Conservation (phyloP, 202 grass and related monocot species). For the Dendrocalamus latiflorus region DNA sequence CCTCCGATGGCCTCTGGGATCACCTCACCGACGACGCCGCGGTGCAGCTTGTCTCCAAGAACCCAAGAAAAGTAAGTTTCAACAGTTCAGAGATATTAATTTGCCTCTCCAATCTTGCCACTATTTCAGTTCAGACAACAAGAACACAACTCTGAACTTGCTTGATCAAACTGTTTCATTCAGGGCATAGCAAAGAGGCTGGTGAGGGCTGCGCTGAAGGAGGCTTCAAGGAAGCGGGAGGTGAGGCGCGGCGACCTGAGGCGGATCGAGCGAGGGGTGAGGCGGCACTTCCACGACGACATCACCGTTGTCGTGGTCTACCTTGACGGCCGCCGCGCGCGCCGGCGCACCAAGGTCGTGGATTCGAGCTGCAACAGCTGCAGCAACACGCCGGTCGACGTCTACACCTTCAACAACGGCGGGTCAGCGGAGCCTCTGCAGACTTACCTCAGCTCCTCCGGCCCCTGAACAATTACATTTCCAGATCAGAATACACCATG, state of each 20-base stretch:
- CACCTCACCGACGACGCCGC: slow-evolving; percentile 46
- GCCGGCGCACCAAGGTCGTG: not conserved
- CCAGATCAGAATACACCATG: not conserved
- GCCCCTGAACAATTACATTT: not conserved
- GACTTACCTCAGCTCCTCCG: not conserved
- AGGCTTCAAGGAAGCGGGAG: slow-evolving; percentile 51
- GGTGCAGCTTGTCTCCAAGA: slow-evolving; percentile 48
- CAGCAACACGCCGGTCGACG: slow-evolving; percentile 37
- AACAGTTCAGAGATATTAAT: not conserved
- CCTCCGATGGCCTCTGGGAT: slow-evolving; percentile 61
- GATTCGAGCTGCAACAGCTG: no score
- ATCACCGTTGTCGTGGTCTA: slow-evolving; percentile 51
- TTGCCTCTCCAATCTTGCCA: not conserved
- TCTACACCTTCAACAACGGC: slow-evolving; percentile 31
- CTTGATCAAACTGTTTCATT: not conserved
- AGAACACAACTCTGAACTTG: not conserved
- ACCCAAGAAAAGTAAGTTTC: slow-evolving; percentile 42
- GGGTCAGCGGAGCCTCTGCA: not conserved
- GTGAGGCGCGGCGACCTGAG: slow-evolving; percentile 39
- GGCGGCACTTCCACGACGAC: slow-evolving; percentile 62
- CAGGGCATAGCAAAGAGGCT: slow-evolving; percentile 52
- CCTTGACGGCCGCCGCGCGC: not conserved
- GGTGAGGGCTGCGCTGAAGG: slow-evolving; percentile 41
- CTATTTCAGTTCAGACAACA: not conserved
- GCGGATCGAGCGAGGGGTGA: slow-evolving; percentile 42